Evolutionary conservation across 2,329 filamentous ascomycete species (phyloP), one percentile per base, ranked within the genome.

Genomic region (Shiraia sp.): DNA sequence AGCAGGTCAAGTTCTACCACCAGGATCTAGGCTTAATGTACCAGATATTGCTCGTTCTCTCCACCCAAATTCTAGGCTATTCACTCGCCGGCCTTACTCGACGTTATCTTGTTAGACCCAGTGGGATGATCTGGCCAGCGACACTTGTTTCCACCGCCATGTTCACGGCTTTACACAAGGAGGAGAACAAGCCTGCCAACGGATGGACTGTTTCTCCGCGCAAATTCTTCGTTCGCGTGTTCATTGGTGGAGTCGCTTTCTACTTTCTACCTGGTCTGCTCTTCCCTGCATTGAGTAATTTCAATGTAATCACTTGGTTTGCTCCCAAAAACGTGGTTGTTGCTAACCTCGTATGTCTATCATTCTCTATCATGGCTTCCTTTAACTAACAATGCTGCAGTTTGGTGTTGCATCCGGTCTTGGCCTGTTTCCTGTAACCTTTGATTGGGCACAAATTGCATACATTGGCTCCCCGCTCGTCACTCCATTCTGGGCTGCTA

Each of bases 401-500:
- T 95, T 95, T 61, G 90, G 90, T 12, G 86, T 92, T 12, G 80
- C 83, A n/a, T 92, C 89, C 2, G 90, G 90, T 2, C 78, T 95
- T 10, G 89, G 89, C 1, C 72, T 95, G 24, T 90, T 95, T 48
- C 90, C 90, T 0, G 65, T 95, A 57, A 95, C 90, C 0, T 95
- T 95, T 60, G 90, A 95, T 72, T 95, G 90, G 90, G 87, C 88
- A 1, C 90, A 95, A 63, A 85, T 95, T 49, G 89, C 90, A 0
- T 82, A 92, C 61, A 93, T 95, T 55, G 90, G 90, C 12, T 93
- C 88, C 3, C 90, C 87, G 0, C 74, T 95, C 6, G 77, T 93
- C 12, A 90, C 89, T 0, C 89, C 89, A 0, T 93, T 92, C 68
- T 90, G 89, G 88, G 86, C 88, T 28, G 86, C 88, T 7, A 82